A percentile compares a stretch with the other conserved stretches of the same genome.
These are phyloP conservation scores for Favolaschia claudopus DNA, from an alignment of 768 basidiomycete genomes.

Conservation along the genomic window DNA sequence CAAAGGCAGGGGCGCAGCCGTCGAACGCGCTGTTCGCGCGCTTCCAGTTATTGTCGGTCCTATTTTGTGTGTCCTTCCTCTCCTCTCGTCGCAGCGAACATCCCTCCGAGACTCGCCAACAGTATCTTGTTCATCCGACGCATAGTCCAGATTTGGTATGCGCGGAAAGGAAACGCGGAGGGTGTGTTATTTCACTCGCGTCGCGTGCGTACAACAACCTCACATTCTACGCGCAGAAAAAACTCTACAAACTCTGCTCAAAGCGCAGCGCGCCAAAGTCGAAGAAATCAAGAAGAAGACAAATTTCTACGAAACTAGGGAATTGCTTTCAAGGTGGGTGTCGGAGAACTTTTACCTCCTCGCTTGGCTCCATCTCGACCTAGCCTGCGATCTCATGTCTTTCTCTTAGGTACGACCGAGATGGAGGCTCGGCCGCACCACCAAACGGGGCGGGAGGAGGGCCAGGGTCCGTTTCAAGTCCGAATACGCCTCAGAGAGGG, in stretches of 20 bases:
- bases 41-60: constrained; percentile 78
- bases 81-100: not conserved
- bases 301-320: constrained; percentile 92
- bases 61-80: constrained; percentile 65
- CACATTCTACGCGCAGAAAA: constrained; percentile 63
- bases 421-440: no score
- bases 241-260: constrained; percentile 74
- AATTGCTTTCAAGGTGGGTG: constrained; percentile 90
- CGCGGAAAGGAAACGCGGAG: constrained; percentile 79
- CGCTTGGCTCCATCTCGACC: constrained; percentile 59
- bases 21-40: constrained; percentile 55
- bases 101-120: constrained; percentile 18
- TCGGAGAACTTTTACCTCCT: no score
- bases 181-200: constrained; percentile 51
- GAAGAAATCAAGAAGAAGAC: constrained; percentile 99
- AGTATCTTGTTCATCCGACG: constrained; percentile 80
- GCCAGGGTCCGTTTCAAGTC: no score
- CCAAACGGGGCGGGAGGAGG: no score
- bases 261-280: constrained; percentile 83
- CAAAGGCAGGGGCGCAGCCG: constrained; percentile 31
- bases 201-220: constrained; percentile 9
- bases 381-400: constrained; percentile 15
- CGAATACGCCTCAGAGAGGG: no score
- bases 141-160: constrained; percentile 87
- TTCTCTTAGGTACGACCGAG: no score